A percentile compares a stretch with the other conserved stretches of the same genome.
phyloP scores from a whole-genome alignment of 192 early-diverging fungal species.

The Tieghemiomyces parasiticus region DNA sequence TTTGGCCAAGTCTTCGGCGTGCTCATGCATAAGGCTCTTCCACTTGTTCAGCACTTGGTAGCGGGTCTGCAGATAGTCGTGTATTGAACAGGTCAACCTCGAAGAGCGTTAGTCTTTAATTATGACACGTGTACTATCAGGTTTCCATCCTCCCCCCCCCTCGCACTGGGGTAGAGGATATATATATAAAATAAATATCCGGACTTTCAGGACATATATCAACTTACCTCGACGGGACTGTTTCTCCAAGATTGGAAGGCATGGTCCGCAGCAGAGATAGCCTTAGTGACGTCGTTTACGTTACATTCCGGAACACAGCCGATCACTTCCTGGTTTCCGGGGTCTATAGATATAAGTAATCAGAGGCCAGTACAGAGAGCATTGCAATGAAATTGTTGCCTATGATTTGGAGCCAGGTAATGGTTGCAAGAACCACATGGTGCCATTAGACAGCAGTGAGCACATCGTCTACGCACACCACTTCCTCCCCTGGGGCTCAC shows the following conservation, averaged over 20 bases:
- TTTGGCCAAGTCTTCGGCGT: constrained; percentile 64
- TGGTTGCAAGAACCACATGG: no score
- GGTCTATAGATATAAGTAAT: constrained; percentile 23
- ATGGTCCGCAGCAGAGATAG: constrained; percentile 36
- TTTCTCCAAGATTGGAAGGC: constrained; percentile 45
- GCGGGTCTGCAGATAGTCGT: constrained; percentile 34
- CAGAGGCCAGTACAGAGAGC: not conserved
- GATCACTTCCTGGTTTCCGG: constrained; percentile 41
- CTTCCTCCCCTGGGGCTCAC: no score
- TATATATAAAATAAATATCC: not conserved
- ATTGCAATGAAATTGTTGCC: not conserved
- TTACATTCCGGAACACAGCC: constrained; percentile 50
- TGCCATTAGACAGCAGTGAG: not conserved
- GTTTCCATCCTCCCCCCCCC: no score
- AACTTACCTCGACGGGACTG: constrained; percentile 35
- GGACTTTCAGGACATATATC: not conserved
- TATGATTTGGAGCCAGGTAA: no score
- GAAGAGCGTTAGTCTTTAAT: no score
- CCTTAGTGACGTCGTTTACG: constrained; percentile 34
- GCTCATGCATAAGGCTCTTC: constrained; percentile 43
- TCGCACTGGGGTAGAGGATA: not conserved
- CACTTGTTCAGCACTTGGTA: constrained; percentile 43
- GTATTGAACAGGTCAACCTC: not conserved
- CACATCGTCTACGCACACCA: not conserved
- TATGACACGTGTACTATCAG: no score